phyloP scores from a whole-genome alignment of 2,329 filamentous ascomycete species.

The Diaporthe citrichinensis region DNA sequence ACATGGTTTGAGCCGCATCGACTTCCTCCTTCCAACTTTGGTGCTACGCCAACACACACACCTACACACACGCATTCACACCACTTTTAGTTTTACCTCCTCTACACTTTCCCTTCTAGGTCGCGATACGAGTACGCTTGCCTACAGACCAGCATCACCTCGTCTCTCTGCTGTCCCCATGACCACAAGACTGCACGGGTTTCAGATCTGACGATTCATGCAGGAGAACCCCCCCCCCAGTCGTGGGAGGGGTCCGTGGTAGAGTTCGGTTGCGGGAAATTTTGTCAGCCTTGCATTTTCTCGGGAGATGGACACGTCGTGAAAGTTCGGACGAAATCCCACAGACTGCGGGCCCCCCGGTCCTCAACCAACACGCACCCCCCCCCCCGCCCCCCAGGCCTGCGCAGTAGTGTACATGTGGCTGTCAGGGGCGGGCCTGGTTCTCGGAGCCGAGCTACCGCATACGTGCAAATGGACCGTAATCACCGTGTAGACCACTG shows the following conservation, averaged over 20 bases:
- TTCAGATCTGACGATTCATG: constrained; percentile 31
- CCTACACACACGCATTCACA: not conserved
- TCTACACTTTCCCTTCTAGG: not conserved
- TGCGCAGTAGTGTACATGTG: constrained; percentile 21
- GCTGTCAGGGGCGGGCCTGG: constrained; percentile 21
- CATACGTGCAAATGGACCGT: constrained; percentile 16
- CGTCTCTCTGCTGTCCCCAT: not conserved
- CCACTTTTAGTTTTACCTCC: not conserved
- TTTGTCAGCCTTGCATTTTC: constrained; percentile 22
- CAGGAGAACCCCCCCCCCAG: not conserved
- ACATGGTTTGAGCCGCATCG: constrained; percentile 44
- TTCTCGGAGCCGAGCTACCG: constrained; percentile 30
- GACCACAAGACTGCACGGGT: constrained; percentile 11
- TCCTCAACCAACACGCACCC: not conserved
- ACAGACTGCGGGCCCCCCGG: constrained; percentile 17
- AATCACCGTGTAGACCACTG: not conserved
- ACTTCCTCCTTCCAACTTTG: constrained; percentile 28
- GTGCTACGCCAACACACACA: not conserved
- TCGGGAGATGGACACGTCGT: constrained; percentile 27
- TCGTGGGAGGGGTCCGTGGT: not conserved
- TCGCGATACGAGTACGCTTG: not conserved
- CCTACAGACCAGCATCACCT: constrained; percentile 2
- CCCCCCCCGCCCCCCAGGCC: not conserved
- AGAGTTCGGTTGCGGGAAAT: constrained; percentile 31
- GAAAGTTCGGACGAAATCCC: constrained; percentile 35